Evolutionary conservation across 768 basidiomycete genomes (phyloP).

Genomic region (Pholiota microspora): DNA sequence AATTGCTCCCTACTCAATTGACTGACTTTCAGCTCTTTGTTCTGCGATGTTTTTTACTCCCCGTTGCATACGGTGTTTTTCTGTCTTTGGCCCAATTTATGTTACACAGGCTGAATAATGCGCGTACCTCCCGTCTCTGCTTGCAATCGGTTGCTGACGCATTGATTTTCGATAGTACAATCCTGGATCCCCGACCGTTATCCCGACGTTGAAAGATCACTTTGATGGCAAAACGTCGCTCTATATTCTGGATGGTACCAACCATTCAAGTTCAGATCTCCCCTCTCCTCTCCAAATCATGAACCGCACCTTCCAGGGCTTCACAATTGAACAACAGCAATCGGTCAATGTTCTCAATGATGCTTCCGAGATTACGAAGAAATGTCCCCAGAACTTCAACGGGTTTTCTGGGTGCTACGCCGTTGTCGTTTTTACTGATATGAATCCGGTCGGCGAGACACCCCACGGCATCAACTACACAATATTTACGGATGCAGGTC

Average conservation of each 20-base stretch:
- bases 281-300: background rate
- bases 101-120: conserved; percentile 5
- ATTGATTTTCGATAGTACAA: background rate
- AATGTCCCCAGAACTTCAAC: conserved; percentile 52
- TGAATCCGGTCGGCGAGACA: conserved; percentile 43
- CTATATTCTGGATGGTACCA: background rate
- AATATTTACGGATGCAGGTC: conserved; percentile 62
- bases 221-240: background rate
- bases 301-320: background rate
- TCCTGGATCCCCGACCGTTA: background rate
- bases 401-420: conserved; percentile 68
- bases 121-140: background rate
- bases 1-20: background rate
- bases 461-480: conserved; percentile 59
- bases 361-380: background rate
- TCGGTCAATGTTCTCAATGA: background rate
- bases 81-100: conserved; percentile 4
- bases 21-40: background rate
- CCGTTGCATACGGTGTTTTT: conserved; percentile 5
- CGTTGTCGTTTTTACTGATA: conserved; percentile 57
- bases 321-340: background rate
- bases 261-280: background rate
- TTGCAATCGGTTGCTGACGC: background rate
- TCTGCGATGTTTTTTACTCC: conserved; percentile 2
- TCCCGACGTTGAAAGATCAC: background rate